Percentiles rank a stretch among this genome's conserved stretches.
Evolutionary conservation across 1,139 yeast genomes (phyloP).

Genomic region (Pichia cactophila): DNA sequence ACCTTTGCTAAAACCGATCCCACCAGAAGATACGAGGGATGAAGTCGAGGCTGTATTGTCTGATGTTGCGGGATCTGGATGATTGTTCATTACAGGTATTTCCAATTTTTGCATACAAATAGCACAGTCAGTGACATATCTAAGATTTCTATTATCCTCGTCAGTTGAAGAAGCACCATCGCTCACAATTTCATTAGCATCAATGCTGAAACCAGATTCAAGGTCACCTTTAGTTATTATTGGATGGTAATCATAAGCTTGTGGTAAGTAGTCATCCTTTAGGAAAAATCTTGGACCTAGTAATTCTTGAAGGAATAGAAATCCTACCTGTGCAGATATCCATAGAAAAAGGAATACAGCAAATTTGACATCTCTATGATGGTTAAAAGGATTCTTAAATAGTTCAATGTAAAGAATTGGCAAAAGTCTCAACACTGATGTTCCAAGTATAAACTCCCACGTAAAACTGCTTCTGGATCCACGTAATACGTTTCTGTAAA

Average conservation of each 20-base stretch:
- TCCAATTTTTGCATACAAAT: conserved; percentile 79
- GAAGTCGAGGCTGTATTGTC: conserved; percentile 5
- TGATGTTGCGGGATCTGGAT: not conserved
- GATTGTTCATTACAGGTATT: conserved; percentile 43
- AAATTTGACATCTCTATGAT: conserved; percentile 47
- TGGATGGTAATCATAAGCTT: conserved; percentile 78
- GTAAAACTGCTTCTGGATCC: conserved; percentile 61
- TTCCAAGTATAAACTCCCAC: conserved; percentile 67
- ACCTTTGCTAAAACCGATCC: conserved; percentile 6
- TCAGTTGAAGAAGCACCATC: conserved; percentile 13
- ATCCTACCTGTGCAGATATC: conserved; percentile 47
- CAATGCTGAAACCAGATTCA: conserved; percentile 45
- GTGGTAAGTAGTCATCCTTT: conserved; percentile 65
- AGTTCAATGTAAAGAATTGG: conserved; percentile 57
- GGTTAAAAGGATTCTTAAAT: conserved; percentile 44
- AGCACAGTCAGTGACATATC: conserved; percentile 59
- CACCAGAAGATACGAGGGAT: conserved; percentile 4
- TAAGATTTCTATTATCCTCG: conserved; percentile 22
- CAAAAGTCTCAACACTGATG: conserved; percentile 50
- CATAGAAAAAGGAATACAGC: conserved; percentile 41
- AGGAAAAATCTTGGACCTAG: conserved; percentile 82
- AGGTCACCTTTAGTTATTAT: conserved; percentile 51
- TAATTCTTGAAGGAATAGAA: conserved; percentile 53
- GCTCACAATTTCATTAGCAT: conserved; percentile 13
- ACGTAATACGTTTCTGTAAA: conserved; percentile 65